These are phyloP conservation scores for Schizosaccharomyces osmophilus DNA, from an alignment of 805 yeast genomes.

Conservation along the genomic window DNA sequence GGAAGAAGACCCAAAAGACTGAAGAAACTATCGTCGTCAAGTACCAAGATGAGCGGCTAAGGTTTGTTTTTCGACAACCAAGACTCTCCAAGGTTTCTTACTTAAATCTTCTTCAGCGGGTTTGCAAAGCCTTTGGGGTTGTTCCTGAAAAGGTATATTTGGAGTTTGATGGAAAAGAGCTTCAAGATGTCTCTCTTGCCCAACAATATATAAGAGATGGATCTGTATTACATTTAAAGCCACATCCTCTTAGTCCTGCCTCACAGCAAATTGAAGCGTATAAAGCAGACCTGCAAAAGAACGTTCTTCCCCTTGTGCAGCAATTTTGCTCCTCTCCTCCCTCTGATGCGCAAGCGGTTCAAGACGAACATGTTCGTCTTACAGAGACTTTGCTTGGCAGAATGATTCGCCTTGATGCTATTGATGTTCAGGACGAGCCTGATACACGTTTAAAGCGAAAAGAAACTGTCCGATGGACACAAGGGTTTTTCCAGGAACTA, in stretches of 20 bases:
- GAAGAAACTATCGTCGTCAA: neutral
- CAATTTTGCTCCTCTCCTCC: neutral
- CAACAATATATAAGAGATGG: neutral
- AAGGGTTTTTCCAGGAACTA: neutral
- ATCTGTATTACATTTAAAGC: neutral
- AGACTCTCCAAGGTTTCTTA: neutral
- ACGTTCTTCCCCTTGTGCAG: neutral
- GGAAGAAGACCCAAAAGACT: neutral
- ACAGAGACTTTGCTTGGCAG: slow-evolving; percentile 4
- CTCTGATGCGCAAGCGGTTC: neutral
- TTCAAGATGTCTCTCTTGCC: neutral
- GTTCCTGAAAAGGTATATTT: neutral
- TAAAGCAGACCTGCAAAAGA: neutral
- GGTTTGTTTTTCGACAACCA: neutral
- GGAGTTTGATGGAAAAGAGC: neutral
- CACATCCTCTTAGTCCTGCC: neutral
- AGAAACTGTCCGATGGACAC: slow-evolving; percentile 5
- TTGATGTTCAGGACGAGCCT: slow-evolving; percentile 7
- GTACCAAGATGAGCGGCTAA: neutral
- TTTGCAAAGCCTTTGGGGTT: neutral
- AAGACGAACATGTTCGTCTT: neutral
- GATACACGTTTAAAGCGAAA: slow-evolving; percentile 7
- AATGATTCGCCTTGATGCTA: slow-evolving; percentile 5
- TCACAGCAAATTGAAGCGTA: neutral
- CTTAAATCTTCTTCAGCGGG: neutral